Evolutionary conservation across 257 asterid species (phyloP), one percentile per base, ranked within the genome.

Genomic region (Thymus mandschuricus): DNA sequence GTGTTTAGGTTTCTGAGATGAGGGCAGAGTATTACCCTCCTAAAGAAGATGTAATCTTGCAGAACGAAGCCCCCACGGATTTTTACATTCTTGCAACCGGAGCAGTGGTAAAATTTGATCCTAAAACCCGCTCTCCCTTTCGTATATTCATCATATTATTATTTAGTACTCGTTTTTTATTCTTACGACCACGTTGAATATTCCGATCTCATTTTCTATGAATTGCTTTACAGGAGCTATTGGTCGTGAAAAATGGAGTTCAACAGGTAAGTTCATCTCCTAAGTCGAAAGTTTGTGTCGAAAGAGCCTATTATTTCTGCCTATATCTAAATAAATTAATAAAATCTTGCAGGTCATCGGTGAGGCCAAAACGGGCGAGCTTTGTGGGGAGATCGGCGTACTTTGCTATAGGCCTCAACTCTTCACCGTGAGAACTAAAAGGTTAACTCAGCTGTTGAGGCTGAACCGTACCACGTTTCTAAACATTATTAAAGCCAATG

Each of bases 381-480:
- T 86, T 15, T 87, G 92, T 74, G 99, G 98, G 57, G 99, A 95
- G 80, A 89, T 95, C 49, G 97, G 99, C 46, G 96, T 88, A 63
- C 87, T 95, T 38, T 95, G 98, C 65, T 89, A 84, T 64, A 81
- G 90, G 80, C 98, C 99, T 73, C 99, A 95, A 75, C 76, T 87
- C 34, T 95, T 89, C 81, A 89, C 98, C 0, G 98, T 90, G 59
- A 82, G 98, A 58, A 95, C 99, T 0, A 89, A 80, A 67, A 79
- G 96, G 76, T 68, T 95, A 38, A 79, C 92, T 35, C 98, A 92
- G 83, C 83, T 95, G 5, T 78, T 95, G 51, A 84, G 99, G 40
- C 69, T 95, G 71, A 90, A 89, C 49, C 89, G 97, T 9, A 81
- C 99, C 34, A 74, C 89, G 12, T 95, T 95, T 49, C 70, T 92